Evolutionary conservation across 2,329 filamentous ascomycete species (phyloP), one percentile per base, ranked within the genome.

Genomic region (Penicillium sp.): DNA sequence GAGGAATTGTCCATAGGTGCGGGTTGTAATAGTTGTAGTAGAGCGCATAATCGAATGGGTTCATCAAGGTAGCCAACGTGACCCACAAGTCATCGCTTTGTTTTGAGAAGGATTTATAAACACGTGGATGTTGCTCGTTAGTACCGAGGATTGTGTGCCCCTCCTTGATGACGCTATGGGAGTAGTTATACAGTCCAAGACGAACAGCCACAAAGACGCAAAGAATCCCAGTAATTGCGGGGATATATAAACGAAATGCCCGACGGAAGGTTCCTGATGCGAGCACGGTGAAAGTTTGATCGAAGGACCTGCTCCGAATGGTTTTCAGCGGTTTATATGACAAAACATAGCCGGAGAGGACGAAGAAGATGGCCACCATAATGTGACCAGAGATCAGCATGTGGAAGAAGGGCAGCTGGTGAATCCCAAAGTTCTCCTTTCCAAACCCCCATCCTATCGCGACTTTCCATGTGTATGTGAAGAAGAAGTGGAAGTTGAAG

Each of bases 281-380:
- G 32, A 78, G 62, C 6, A 65, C 64, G n/a, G 67, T 67, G 51
- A 76, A 74, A 3, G 74, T 69, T 50, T 74, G 68, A 29, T 73
- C 74, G 57, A 69, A 76, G 12, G 70, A 65, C 40, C 68, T 65
- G 53, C 56, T 68, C 35, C 70, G 72, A 50, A 76, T 74, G 37
- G 69, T 64, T 56, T 71, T 76, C 50, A 76, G 57, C 4, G 73
- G 73, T 54, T 74, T 74, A 54, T 73, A 73, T 29, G 75, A 77
- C 45, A 79, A 67, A n/a, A 77, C 76, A 54, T 79, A 79, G 49
- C 77, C 77, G 9, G 75, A 78, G 27, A 79, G 72, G 34, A 79
- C 72, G 60, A 79, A 79, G 65, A 79, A 79, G 37, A 79, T 74
- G 44, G 72, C 70, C 15, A 79, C 76, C 75, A 77, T 77, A 56